A percentile compares a stretch with the other conserved stretches of the same genome.
These are phyloP conservation scores for Leptodermis oblonga DNA, from an alignment of 257 asterid genomes.

Conservation along the genomic window DNA sequence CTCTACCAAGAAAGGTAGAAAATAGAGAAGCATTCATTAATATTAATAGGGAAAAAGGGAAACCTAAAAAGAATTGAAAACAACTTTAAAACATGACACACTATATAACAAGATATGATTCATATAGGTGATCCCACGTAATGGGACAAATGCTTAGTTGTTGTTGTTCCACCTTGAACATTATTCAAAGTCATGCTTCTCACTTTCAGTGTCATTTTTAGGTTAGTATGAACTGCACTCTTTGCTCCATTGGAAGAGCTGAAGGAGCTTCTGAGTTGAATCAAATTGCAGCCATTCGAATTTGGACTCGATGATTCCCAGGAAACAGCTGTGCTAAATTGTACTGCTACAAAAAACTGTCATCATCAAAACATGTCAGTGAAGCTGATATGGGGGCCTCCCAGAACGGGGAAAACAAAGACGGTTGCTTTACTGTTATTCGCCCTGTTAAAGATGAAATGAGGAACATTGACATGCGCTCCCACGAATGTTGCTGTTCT, in stretches of 20 bases:
- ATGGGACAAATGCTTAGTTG: too few species aligned
- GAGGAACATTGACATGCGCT: slow-evolving; percentile 61
- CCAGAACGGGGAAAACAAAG: slow-evolving; percentile 75
- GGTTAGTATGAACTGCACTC: slow-evolving; percentile 37
- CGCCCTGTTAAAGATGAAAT: slow-evolving; percentile 29
- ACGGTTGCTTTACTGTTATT: slow-evolving; percentile 42
- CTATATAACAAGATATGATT: too few species aligned
- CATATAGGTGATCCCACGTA: not conserved
- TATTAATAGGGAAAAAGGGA: too few species aligned
- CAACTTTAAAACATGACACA: not conserved
- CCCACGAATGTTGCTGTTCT: slow-evolving; percentile 63
- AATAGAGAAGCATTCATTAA: too few species aligned
- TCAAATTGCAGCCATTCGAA: slow-evolving; percentile 15
- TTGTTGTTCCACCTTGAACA: too few species aligned
- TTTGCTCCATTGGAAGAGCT: slow-evolving; percentile 23
- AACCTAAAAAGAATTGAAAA: not conserved
- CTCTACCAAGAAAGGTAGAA: too few species aligned
- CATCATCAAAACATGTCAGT: slow-evolving; percentile 31
- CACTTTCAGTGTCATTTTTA: slow-evolving; percentile 14
- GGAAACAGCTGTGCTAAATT: slow-evolving; percentile 37
- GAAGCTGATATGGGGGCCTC: slow-evolving; percentile 83
- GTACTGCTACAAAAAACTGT: slow-evolving; percentile 43
- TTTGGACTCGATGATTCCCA: slow-evolving; percentile 52
- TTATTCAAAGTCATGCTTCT: too few species aligned
- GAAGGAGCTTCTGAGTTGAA: slow-evolving; percentile 12